Percentiles rank a stretch among this genome's conserved stretches.
Evolutionary conservation across 2,329 filamentous ascomycete genomes (phyloP).

Genomic region (Cercospora janseana): DNA sequence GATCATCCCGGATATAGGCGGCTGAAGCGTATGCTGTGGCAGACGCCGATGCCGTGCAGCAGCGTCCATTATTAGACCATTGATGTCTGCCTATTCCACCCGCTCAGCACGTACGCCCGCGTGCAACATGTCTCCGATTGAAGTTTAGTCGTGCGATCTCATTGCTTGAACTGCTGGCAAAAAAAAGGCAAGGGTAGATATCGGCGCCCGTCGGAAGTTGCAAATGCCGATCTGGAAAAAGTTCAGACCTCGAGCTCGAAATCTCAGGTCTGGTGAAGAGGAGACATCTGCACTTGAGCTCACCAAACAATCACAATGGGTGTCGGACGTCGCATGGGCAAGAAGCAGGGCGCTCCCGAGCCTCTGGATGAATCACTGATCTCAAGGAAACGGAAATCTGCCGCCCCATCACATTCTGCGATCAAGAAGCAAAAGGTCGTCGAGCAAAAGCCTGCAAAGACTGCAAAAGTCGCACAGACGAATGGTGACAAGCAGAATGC

Average conservation of each 20-base stretch:
- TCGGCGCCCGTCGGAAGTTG: background rate
- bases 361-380: constrained; percentile 73
- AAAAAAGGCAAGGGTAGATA: background rate
- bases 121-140: too few relatives aligned
- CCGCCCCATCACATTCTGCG: constrained; percentile 53
- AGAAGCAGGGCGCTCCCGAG: constrained; percentile 87
- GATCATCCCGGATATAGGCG: too few relatives aligned
- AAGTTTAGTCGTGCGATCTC: background rate
- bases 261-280: background rate
- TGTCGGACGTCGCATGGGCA: constrained; percentile 27
- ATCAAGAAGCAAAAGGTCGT: constrained; percentile 65
- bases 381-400: constrained; percentile 83
- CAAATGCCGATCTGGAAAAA: constrained; percentile 7
- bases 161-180: background rate
- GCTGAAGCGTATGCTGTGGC: too few relatives aligned
- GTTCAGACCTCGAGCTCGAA: constrained; percentile 6
- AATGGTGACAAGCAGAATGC: constrained; percentile 36
- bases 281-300: background rate
- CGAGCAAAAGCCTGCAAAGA: constrained; percentile 44
- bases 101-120: too few relatives aligned
- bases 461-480: constrained; percentile 36
- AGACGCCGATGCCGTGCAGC: too few relatives aligned
- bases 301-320: constrained; percentile 18
- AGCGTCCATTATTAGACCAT: too few relatives aligned
- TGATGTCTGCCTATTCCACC: too few relatives aligned